Evolutionary conservation across 257 asterid species (phyloP).

Genomic region (Nicotiana attenuata): DNA sequence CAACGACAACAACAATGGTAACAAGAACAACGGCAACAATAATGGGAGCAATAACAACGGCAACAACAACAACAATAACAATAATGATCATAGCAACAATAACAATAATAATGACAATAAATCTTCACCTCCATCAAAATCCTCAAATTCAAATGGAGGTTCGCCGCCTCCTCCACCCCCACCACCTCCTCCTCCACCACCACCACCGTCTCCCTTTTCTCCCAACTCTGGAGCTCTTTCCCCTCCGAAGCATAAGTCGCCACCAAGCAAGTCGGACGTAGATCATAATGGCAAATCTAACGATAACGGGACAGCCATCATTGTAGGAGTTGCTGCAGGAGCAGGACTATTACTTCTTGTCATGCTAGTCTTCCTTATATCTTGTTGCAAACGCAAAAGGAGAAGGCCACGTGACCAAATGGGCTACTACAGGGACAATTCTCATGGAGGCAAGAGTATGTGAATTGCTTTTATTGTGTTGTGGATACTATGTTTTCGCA

Average conservation of each 20-base stretch:
- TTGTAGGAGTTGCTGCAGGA: conserved; percentile 64
- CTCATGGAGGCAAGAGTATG: conserved; percentile 44
- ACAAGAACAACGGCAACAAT: neutral
- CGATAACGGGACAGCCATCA: conserved; percentile 13
- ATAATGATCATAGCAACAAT: neutral
- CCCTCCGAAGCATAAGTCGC: conserved; percentile 15
- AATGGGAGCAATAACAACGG: neutral
- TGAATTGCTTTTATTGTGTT: neutral
- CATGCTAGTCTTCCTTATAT: conserved; percentile 34
- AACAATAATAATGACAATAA: neutral
- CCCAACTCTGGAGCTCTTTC: conserved; percentile 9
- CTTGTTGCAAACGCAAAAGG: conserved; percentile 44
- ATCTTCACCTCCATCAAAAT: neutral
- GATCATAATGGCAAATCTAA: conserved; percentile 11
- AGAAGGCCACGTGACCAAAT: conserved; percentile 51
- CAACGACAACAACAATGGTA: too few relatives aligned
- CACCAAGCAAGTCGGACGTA: conserved; percentile 16
- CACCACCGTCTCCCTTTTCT: conserved; percentile 9
- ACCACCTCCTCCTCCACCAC: conserved; percentile 18
- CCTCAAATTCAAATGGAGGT: neutral
- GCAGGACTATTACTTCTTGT: conserved; percentile 47
- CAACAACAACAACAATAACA: neutral
- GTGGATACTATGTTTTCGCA: neutral
- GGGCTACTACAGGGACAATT: conserved; percentile 53
- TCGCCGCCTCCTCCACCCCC: conserved; percentile 15